Conservation (phyloP, 768 basidiomycete genomes). For the Leccinum boreale region DNA sequence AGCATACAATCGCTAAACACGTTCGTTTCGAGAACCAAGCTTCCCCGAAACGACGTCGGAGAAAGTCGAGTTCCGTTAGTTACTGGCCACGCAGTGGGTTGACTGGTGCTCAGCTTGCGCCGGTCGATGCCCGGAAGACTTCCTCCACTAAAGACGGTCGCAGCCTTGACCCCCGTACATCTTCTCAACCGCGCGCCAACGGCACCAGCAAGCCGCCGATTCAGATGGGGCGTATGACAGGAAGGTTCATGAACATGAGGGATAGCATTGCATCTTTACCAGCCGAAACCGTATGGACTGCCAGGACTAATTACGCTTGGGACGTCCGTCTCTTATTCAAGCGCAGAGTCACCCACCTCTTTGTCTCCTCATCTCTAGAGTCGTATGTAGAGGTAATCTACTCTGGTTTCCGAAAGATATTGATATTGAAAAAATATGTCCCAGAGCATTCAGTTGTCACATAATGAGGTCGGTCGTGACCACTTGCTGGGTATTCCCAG, state of each 20-base stretch:
- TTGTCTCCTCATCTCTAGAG: slow-evolving; percentile 70
- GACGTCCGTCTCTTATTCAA: slow-evolving; percentile 72
- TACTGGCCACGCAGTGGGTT: slow-evolving; percentile 24
- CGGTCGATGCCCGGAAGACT: slow-evolving; percentile 6
- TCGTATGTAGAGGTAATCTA: slow-evolving; percentile 92
- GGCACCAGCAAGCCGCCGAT: too few species aligned
- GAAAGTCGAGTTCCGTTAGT: slow-evolving; percentile 31
- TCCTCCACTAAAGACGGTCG: slow-evolving; percentile 32
- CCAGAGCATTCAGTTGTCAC: slow-evolving; percentile 45
- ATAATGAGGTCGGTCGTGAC: slow-evolving; percentile 44
- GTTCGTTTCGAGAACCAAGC: slow-evolving; percentile 27
- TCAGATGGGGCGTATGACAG: too few species aligned
- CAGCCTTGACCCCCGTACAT: slow-evolving; percentile 29
- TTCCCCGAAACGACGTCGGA: slow-evolving; percentile 32
- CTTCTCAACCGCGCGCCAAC: neutral
- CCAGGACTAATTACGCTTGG: too few species aligned
- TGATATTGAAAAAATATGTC: slow-evolving; percentile 84
- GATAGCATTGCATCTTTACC: too few species aligned
- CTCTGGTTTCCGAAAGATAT: slow-evolving; percentile 89
- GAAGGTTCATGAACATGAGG: too few species aligned
- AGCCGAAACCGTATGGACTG: too few species aligned
- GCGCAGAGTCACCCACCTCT: slow-evolving; percentile 80
- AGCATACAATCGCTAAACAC: slow-evolving; percentile 22
- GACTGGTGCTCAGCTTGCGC: neutral
- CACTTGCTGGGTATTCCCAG: neutral